These are phyloP conservation scores for Ceratobasidium papillatum DNA, from an alignment of 1,284 basidiomycete genomes.

Conservation along the genomic window DNA sequence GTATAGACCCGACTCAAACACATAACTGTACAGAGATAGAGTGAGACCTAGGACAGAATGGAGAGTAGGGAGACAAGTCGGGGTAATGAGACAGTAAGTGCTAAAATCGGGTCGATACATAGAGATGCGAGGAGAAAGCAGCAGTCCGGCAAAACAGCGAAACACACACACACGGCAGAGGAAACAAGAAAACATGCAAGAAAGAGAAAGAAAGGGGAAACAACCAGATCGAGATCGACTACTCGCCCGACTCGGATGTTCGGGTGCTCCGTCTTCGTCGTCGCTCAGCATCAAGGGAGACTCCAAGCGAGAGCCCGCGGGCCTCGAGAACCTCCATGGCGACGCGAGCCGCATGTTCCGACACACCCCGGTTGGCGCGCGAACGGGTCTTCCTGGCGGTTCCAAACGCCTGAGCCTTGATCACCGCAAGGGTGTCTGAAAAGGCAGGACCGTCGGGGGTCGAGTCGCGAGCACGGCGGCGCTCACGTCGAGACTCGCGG, in stretches of 20 bases:
- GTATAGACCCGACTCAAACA: constrained; percentile 23
- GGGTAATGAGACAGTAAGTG: constrained; percentile 19
- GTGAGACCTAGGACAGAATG: constrained; percentile 4
- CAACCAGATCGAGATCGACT: neutral
- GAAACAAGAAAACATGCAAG: neutral
- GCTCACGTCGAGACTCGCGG: constrained; percentile 28
- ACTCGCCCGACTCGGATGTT: constrained; percentile 9
- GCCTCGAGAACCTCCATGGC: constrained; percentile 79
- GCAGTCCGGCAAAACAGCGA: constrained; percentile 1
- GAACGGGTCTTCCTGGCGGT: constrained; percentile 78
- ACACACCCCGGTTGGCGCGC: constrained; percentile 58
- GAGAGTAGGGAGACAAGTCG: constrained; percentile 16
- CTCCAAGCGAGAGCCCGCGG: constrained; percentile 72
- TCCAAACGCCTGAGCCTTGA: constrained; percentile 86
- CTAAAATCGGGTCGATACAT: constrained; percentile 26
- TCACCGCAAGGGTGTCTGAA: constrained; percentile 82
- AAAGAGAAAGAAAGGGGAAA: neutral
- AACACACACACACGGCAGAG: constrained; percentile 15
- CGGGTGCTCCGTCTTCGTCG: constrained; percentile 30
- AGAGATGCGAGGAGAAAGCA: constrained; percentile 4
- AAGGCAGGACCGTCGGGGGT: constrained; percentile 57
- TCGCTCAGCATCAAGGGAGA: constrained; percentile 48
- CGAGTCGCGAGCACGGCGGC: constrained; percentile 26
- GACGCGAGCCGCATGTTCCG: constrained; percentile 75
- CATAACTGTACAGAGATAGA: constrained; percentile 29